These are phyloP conservation scores for Chaetomiaceae sp. DNA, from an alignment of 2,329 filamentous ascomycete genomes.

Conservation along the genomic window DNA sequence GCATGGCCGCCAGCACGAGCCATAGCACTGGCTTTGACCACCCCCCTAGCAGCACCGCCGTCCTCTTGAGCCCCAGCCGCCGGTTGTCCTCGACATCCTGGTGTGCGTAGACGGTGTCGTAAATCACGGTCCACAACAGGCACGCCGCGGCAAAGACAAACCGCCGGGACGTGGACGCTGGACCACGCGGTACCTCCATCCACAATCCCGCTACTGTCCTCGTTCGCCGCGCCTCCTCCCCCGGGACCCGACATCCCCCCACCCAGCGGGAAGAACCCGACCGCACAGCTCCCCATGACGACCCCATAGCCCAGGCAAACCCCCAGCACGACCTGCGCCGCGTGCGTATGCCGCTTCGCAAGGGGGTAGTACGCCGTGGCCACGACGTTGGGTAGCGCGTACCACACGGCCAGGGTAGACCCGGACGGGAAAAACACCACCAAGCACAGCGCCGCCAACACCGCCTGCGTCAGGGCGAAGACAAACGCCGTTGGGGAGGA, in stretches of 20 bases:
- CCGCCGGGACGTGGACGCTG: too few relatives aligned
- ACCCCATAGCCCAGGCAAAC: slow-evolving; percentile 29
- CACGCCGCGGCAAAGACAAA: too few relatives aligned
- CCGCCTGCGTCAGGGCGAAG: slow-evolving; percentile 27
- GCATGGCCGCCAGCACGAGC: neutral
- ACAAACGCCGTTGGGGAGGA: slow-evolving; percentile 25
- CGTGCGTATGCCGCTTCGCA: slow-evolving; percentile 33
- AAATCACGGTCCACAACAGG: neutral
- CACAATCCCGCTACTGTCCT: too few relatives aligned
- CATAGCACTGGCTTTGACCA: neutral
- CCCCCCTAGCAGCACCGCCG: neutral
- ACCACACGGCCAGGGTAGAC: slow-evolving; percentile 2
- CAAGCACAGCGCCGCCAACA: slow-evolving; percentile 18
- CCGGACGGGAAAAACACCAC: slow-evolving; percentile 21
- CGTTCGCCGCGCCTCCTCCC: too few relatives aligned
- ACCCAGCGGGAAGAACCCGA: neutral
- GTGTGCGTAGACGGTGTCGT: slow-evolving; percentile 2
- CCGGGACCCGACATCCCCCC: too few relatives aligned
- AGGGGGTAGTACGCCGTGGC: slow-evolving; percentile 29
- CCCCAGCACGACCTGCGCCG: slow-evolving; percentile 32
- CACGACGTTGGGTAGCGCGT: slow-evolving; percentile 24
- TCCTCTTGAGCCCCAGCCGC: neutral
- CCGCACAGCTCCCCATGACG: slow-evolving; percentile 23
- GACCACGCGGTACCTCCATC: too few relatives aligned
- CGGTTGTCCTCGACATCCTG: neutral